Evolutionary conservation across 1,284 basidiomycete species (phyloP).

Genomic region (Cryptococcus sp.): DNA sequence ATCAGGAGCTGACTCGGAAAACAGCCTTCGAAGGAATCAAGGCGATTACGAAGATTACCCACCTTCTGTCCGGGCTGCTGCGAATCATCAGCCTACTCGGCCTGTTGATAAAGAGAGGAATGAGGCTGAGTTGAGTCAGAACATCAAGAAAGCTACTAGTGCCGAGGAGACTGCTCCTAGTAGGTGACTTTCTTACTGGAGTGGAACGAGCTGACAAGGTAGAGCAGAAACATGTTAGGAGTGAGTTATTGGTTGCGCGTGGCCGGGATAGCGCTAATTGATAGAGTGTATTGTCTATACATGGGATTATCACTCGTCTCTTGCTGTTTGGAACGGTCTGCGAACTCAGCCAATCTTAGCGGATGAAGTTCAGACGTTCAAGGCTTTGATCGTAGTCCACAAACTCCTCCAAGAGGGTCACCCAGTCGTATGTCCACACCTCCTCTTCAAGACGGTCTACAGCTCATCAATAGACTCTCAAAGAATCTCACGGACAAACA

Average conservation of each 20-base stretch:
- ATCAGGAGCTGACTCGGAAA: neutral
- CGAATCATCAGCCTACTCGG: constrained; percentile 76
- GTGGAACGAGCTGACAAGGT: constrained; percentile 41
- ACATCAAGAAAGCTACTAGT: constrained; percentile 95
- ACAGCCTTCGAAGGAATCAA: constrained; percentile 25
- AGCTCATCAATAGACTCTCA: constrained; percentile 63
- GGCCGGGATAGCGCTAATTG: constrained; percentile 1
- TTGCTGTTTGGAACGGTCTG: constrained; percentile 92
- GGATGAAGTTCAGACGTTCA: constrained; percentile 95
- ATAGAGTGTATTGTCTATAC: constrained; percentile 94
- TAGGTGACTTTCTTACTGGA: constrained; percentile 15
- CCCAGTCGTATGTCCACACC: constrained; percentile 62
- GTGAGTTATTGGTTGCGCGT: constrained; percentile 60
- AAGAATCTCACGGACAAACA: constrained; percentile 92
- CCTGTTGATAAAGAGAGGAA: constrained; percentile 97
- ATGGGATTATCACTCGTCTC: constrained; percentile 96
- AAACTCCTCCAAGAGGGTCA: constrained; percentile 95
- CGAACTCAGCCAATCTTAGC: constrained; percentile 90
- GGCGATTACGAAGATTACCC: constrained; percentile 38
- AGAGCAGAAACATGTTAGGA: constrained; percentile 96
- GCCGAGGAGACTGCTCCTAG: constrained; percentile 74
- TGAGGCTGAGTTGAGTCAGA: constrained; percentile 81
- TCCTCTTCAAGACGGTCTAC: neutral
- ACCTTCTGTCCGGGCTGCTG: constrained; percentile 21
- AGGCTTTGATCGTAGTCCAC: constrained; percentile 90